These are phyloP conservation scores for Ramichloridium luteum DNA, from an alignment of 2,329 filamentous ascomycete genomes.

Conservation along the genomic window DNA sequence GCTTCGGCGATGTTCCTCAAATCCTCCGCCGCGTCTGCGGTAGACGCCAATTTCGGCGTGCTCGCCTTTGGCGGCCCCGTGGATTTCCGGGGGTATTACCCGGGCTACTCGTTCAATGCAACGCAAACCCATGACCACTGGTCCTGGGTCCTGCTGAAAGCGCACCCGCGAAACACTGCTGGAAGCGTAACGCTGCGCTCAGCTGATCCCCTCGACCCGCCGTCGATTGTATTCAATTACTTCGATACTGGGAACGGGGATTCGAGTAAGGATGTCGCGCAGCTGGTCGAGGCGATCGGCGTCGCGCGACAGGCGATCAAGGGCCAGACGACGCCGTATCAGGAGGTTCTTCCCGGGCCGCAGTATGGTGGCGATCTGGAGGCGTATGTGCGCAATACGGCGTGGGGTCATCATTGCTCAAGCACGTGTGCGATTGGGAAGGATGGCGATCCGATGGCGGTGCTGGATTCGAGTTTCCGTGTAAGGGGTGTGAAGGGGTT, in stretches of 20 bases:
- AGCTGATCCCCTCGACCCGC: slow-evolving; percentile 49
- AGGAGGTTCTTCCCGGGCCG: slow-evolving; percentile 30
- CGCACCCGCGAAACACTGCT: slow-evolving; percentile 46
- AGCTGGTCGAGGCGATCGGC: slow-evolving; percentile 36
- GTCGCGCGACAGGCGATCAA: slow-evolving; percentile 15
- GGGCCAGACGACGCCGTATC: slow-evolving; percentile 15
- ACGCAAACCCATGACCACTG: slow-evolving; percentile 32
- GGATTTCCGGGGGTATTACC: slow-evolving; percentile 44
- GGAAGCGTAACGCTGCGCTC: slow-evolving; percentile 52
- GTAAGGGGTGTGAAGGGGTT: slow-evolving; percentile 45
- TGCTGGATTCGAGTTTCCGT: slow-evolving; percentile 44
- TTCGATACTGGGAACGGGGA: slow-evolving; percentile 34
- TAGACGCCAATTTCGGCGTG: slow-evolving; percentile 14
- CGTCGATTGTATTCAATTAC: slow-evolving; percentile 50
- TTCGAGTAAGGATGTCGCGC: slow-evolving; percentile 36
- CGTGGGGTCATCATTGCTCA: slow-evolving; percentile 47
- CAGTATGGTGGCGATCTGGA: slow-evolving; percentile 33
- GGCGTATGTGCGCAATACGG: slow-evolving; percentile 37
- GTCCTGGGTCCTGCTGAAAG: slow-evolving; percentile 46
- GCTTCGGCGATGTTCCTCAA: slow-evolving; percentile 35
- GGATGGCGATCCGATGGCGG: slow-evolving; percentile 41
- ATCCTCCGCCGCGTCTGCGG: slow-evolving; percentile 22
- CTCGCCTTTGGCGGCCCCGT: slow-evolving; percentile 42
- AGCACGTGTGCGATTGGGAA: slow-evolving; percentile 45
- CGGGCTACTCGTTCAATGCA: slow-evolving; percentile 37